Evolutionary conservation across 2,329 filamentous ascomycete genomes (phyloP), one percentile per base, ranked within the genome.

Genomic region (Fusarium graminum): DNA sequence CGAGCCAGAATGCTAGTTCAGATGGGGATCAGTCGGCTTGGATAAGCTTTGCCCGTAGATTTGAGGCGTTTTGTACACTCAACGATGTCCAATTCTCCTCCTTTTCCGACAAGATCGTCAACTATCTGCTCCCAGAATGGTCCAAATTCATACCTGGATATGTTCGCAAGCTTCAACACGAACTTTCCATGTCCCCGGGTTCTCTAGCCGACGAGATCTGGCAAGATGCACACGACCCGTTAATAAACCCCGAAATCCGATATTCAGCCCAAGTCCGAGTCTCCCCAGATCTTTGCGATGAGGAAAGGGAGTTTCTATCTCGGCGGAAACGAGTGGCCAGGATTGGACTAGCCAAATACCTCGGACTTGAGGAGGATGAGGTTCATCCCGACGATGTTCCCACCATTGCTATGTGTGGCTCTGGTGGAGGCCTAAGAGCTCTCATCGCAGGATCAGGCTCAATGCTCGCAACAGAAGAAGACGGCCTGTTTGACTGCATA

Each of bases 321-420:
- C 89, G 89, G 50, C 86, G 95, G 53, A 90, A 88, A 74, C 82
- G 82, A 59, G 85, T 91, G 46, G 90, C 91, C 0, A 87, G 85
- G 6, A 86, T 86, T 55, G 93, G 92, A 7, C 81, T 99, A 50
- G 93, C 94, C 4, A 89, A 83, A 50, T 99, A 98, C 74, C 86
- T 99, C 1, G 88, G 86, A 29, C 81, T 99, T 7, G 82, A 90
- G 0, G 92, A 94, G 74, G 82, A 86, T 14, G 91, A 94, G 4
- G 88, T 99, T n/a, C 88, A 98, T 73, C 92, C 93, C 0, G 93
- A 97, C 44, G 95, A 99, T 79, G 90, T 98, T 8, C 95, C 95
- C 1, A 88, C 90, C 4, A 97, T 99, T 75, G 94, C 94, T 38
- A 90, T 98, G 81, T 97, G 94, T 71, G 94, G 94, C 10, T 98